phyloP scores from a whole-genome alignment of 2,329 filamentous ascomycete genomes.

The Malbranchea zuffiana region DNA sequence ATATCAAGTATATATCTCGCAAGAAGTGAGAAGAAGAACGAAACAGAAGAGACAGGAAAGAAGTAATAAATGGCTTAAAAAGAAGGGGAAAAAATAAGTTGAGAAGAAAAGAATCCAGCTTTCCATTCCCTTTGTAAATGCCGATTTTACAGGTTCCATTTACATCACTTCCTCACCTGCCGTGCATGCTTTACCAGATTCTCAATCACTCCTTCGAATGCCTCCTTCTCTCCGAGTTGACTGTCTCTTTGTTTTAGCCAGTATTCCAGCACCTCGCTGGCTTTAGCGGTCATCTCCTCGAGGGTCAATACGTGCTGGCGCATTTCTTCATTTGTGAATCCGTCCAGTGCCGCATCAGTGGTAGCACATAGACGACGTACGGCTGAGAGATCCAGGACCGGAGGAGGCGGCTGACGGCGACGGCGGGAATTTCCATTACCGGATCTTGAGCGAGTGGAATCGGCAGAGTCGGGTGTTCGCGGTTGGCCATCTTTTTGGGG shows the following conservation, averaged over 20 bases:
- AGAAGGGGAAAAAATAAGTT: neutral
- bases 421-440: slow-evolving; percentile 24
- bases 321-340: slow-evolving; percentile 69
- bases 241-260: slow-evolving; percentile 82
- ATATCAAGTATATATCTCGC: too few relatives aligned
- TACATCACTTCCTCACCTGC: slow-evolving; percentile 48
- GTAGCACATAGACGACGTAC: slow-evolving; percentile 70
- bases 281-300: slow-evolving; percentile 57
- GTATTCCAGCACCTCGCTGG: slow-evolving; percentile 70
- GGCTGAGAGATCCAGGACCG: slow-evolving; percentile 66
- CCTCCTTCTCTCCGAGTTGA: slow-evolving; percentile 79
- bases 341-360: slow-evolving; percentile 69
- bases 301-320: slow-evolving; percentile 58
- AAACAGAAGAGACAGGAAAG: slow-evolving; percentile 13
- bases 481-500: slow-evolving; percentile 10
- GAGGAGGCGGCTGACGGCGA: slow-evolving; percentile 51
- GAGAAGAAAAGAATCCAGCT: slow-evolving; percentile 4
- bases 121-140: neutral
- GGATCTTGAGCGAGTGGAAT: slow-evolving; percentile 22
- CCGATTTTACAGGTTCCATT: neutral
- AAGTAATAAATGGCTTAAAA: slow-evolving; percentile 2
- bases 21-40: slow-evolving; percentile 17
- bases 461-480: slow-evolving; percentile 19
- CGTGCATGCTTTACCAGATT: slow-evolving; percentile 86
- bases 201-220: slow-evolving; percentile 93